Percentiles rank a stretch among this genome's conserved stretches.
Evolutionary conservation across 108 stramenopile genomes (phyloP).

Genomic region (Aurantiochytrium sp.): DNA sequence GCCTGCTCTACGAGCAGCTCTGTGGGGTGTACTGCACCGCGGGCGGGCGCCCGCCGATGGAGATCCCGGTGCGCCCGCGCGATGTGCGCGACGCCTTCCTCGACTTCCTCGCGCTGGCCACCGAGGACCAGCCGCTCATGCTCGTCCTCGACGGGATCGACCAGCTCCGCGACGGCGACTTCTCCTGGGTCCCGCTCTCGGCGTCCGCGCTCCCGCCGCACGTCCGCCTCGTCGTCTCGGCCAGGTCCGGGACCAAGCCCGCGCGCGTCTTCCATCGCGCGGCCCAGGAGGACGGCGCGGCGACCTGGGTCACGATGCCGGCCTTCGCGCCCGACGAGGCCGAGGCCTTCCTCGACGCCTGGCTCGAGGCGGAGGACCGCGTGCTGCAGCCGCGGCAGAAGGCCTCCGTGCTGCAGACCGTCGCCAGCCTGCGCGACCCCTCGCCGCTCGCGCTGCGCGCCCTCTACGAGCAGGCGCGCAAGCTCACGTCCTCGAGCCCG

Average conservation of each 20-base stretch:
- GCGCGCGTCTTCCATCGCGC: background rate
- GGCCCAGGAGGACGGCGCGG: background rate
- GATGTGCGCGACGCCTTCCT: background rate
- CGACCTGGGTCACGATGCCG: background rate
- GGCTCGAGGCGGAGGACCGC: background rate
- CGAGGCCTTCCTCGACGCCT: background rate
- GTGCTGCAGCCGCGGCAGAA: background rate
- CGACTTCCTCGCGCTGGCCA: constrained; percentile 1
- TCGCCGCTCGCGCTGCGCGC: background rate
- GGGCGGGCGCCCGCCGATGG: background rate
- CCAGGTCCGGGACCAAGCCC: background rate
- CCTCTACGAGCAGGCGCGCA: background rate
- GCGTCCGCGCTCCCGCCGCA: background rate
- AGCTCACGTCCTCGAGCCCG: background rate
- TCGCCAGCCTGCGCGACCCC: background rate
- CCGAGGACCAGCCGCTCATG: background rate
- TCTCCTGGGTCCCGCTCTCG: background rate
- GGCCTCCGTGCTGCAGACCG: background rate
- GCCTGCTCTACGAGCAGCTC: background rate
- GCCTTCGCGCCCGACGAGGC: background rate
- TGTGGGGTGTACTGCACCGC: background rate
- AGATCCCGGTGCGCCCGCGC: background rate
- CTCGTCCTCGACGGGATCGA: background rate
- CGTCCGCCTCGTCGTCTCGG: background rate
- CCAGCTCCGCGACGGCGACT: background rate